Evolutionary conservation across 2,329 filamentous ascomycete species (phyloP).

Genomic region (Trichoderma koningii): DNA sequence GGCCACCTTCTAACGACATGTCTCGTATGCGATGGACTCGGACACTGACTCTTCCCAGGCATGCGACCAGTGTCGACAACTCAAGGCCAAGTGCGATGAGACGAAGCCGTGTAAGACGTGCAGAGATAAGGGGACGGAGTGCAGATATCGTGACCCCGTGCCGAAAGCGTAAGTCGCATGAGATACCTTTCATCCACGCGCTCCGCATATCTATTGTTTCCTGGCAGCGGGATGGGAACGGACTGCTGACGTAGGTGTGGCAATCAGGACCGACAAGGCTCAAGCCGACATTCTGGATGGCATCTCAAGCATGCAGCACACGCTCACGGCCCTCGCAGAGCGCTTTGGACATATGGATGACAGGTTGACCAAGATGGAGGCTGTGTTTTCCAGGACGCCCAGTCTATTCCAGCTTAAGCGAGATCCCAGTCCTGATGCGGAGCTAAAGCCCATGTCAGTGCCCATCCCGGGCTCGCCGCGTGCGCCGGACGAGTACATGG

Average conservation of each 20-base stretch:
- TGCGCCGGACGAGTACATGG: constrained; percentile 22
- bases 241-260: background rate
- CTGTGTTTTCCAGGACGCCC: constrained; percentile 32
- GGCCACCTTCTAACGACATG: background rate
- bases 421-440: constrained; percentile 36
- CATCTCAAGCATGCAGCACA: constrained; percentile 47
- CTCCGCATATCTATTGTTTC: background rate
- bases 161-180: constrained; percentile 75
- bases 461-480: constrained; percentile 32
- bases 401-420: constrained; percentile 18
- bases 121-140: constrained; percentile 79
- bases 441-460: constrained; percentile 35
- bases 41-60: constrained; percentile 58
- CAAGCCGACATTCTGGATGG: constrained; percentile 61
- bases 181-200: background rate
- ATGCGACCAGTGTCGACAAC: constrained; percentile 83
- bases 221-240: background rate
- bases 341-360: constrained; percentile 46
- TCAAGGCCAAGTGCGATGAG: constrained; percentile 93
- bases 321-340: constrained; percentile 41
- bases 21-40: background rate
- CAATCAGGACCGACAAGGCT: constrained; percentile 58
- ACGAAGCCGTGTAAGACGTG: constrained; percentile 82
- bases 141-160: constrained; percentile 86
- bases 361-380: constrained; percentile 42